Evolutionary conservation across 2,329 filamentous ascomycete genomes (phyloP).

Genomic region (Didymella pinodella): DNA sequence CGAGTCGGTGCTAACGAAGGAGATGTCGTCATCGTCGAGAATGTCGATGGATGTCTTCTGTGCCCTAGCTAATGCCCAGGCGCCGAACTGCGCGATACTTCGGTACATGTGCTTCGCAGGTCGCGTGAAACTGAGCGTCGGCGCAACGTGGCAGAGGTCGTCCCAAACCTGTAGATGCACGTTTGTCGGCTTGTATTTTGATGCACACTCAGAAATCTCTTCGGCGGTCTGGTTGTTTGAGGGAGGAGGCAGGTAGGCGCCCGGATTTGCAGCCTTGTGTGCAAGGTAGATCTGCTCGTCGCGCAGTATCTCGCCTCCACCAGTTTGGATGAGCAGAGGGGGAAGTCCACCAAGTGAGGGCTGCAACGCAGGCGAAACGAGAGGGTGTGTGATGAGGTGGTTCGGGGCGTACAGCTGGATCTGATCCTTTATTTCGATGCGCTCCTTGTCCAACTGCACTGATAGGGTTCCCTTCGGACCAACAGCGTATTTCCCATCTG

Average conservation of each 20-base stretch:
- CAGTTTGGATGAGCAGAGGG: slow-evolving; percentile 84
- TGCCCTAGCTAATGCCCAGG: slow-evolving; percentile 85
- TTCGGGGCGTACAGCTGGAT: slow-evolving; percentile 91
- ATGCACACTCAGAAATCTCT: slow-evolving; percentile 68
- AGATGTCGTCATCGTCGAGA: slow-evolving; percentile 77
- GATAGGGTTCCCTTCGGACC: slow-evolving; percentile 58
- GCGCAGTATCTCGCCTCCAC: slow-evolving; percentile 85
- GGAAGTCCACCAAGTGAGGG: slow-evolving; percentile 89
- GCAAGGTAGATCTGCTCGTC: slow-evolving; percentile 96
- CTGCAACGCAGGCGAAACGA: slow-evolving; percentile 89
- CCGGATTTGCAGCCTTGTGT: slow-evolving; percentile 89
- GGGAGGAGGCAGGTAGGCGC: slow-evolving; percentile 71
- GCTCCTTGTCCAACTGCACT: slow-evolving; percentile 67
- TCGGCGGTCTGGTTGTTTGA: slow-evolving; percentile 58
- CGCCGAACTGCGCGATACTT: slow-evolving; percentile 89
- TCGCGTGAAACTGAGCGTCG: slow-evolving; percentile 93
- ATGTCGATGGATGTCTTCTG: slow-evolving; percentile 84
- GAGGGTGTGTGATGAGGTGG: slow-evolving; percentile 80
- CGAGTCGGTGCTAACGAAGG: slow-evolving; percentile 71
- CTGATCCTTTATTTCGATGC: slow-evolving; percentile 83
- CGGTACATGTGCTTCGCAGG: slow-evolving; percentile 97
- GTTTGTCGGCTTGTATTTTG: slow-evolving; percentile 81
- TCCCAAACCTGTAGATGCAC: slow-evolving; percentile 98
- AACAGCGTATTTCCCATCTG: slow-evolving; percentile 49
- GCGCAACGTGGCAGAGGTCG: slow-evolving; percentile 88